phyloP scores from a whole-genome alignment of 2,329 filamentous ascomycete genomes.

The Aureobasidium lini region DNA sequence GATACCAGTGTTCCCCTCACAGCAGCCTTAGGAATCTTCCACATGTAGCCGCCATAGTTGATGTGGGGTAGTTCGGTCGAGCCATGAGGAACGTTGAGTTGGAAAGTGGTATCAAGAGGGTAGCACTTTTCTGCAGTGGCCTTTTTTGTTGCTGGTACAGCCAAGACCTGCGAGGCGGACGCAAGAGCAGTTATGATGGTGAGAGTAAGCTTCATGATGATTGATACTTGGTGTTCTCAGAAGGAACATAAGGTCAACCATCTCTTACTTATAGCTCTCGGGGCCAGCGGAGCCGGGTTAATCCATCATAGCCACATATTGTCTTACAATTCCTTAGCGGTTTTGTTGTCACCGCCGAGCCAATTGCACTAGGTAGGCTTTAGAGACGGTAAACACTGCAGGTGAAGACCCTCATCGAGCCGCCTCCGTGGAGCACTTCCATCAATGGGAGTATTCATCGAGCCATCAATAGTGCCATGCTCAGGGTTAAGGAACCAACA shows the following conservation, averaged over 20 bases:
- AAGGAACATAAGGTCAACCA: too few relatives aligned
- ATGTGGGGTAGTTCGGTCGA: not conserved
- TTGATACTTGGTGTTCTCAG: too few relatives aligned
- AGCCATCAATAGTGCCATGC: not conserved
- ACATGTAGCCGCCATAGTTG: not conserved
- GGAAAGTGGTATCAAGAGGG: not conserved
- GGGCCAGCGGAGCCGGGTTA: too few relatives aligned
- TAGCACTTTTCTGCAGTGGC: not conserved
- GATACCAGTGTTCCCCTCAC: not conserved
- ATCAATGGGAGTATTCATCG: not conserved
- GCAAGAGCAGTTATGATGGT: not conserved
- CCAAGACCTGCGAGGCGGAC: not conserved
- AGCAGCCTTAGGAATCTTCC: not conserved
- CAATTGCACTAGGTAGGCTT: too few relatives aligned
- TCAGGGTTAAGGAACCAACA: not conserved
- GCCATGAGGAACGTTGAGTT: conserved; percentile 1
- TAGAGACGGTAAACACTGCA: not conserved
- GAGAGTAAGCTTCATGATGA: not conserved
- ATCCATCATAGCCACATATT: too few relatives aligned
- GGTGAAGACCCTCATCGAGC: not conserved
- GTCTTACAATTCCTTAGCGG: too few relatives aligned
- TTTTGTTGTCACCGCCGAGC: too few relatives aligned
- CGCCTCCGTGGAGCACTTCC: not conserved
- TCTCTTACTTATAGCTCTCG: too few relatives aligned
- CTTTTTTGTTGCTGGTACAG: not conserved